Conservation (phyloP, 306 rosid species). For the Rosa multiflora region DNA sequence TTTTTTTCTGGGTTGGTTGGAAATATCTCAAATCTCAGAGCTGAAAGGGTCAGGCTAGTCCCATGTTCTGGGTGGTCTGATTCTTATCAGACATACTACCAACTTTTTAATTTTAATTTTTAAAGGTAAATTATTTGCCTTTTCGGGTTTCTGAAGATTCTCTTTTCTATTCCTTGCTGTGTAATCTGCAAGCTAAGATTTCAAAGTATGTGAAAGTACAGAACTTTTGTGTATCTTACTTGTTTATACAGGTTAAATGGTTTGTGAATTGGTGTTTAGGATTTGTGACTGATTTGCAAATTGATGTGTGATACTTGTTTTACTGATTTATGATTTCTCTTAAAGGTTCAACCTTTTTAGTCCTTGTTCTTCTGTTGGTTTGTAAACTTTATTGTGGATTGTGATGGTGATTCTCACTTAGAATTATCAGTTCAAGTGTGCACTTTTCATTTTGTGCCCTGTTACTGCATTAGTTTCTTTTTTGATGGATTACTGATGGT, state of each 20-base stretch:
- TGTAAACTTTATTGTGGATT: background rate
- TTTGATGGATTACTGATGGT: conserved; percentile 22
- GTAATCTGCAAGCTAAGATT: background rate
- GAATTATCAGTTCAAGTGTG: background rate
- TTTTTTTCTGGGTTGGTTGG: conserved; percentile 13
- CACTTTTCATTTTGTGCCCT: background rate
- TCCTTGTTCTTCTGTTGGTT: background rate
- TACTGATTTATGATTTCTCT: background rate
- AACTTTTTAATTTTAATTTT: background rate
- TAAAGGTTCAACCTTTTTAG: background rate
- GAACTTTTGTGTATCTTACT: background rate
- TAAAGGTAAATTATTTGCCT: background rate
- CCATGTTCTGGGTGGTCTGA: conserved; percentile 24
- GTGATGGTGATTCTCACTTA: background rate
- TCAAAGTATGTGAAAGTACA: background rate
- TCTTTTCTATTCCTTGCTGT: background rate
- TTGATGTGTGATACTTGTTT: background rate
- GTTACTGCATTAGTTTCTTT: background rate
- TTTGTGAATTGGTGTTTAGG: background rate
- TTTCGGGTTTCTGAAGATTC: background rate
- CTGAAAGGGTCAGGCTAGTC: conserved; percentile 21
- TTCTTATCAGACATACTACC: conserved; percentile 10
- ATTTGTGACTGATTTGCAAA: background rate
- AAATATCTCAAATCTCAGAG: conserved; percentile 10
- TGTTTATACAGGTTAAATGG: background rate